Conservation (phyloP, 225 moss, liverwort and hornwort genomes). For the Climacium dendroides region DNA sequence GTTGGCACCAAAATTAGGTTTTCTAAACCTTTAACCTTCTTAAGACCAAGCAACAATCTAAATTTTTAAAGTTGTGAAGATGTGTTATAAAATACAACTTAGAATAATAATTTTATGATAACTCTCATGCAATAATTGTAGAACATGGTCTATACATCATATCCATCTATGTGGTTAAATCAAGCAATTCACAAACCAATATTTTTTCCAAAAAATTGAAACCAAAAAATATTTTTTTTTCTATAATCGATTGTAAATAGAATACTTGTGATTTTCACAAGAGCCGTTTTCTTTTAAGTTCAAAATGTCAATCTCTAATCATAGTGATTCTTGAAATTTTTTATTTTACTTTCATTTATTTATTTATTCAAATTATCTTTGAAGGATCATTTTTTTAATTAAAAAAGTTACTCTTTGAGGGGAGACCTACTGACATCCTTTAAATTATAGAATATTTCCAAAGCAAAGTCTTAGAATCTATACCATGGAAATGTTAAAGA, state of each 20-base stretch:
- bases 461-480: background rate
- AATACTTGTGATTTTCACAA: background rate
- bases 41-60: background rate
- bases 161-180: fast-evolving
- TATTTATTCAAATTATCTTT: background rate
- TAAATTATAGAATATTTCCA: background rate
- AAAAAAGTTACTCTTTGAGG: background rate
- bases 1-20: background rate
- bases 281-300: background rate
- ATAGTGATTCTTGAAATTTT: background rate
- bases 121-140: background rate
- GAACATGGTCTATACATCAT: background rate
- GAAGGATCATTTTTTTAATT: background rate
- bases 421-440: fast-evolving
- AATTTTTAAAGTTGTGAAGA: background rate
- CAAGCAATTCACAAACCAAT: background rate
- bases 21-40: background rate
- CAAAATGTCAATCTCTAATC: background rate
- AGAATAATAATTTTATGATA: background rate
- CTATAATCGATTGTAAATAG: background rate
- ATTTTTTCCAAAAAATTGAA: background rate
- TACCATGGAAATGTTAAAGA: background rate
- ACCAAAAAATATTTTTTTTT: background rate
- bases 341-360: background rate
- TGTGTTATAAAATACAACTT: background rate